Evolutionary conservation across 306 rosid species (phyloP).

Genomic region (Malus asiatica): DNA sequence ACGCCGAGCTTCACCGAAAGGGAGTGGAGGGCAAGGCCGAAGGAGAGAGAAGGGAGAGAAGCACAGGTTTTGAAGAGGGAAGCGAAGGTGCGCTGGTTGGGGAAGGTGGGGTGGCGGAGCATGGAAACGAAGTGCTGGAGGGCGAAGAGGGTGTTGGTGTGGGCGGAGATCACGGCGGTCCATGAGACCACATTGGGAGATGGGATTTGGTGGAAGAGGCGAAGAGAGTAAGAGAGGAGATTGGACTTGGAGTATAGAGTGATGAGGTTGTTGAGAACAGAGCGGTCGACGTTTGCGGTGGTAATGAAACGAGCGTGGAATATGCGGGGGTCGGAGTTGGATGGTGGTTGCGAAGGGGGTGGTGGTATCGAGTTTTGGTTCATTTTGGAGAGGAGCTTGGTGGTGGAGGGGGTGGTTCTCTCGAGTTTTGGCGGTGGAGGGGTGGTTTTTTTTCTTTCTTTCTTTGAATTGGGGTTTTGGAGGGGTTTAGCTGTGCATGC

Average conservation of each 20-base stretch:
- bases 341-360: not conserved
- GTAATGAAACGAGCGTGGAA: conserved; percentile 49
- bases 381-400: not conserved
- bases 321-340: conserved; percentile 47
- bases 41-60: conserved; percentile 35
- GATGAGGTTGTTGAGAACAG: conserved; percentile 48
- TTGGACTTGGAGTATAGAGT: conserved; percentile 48
- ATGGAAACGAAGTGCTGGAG: conserved; percentile 63
- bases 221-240: conserved; percentile 32
- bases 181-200: conserved; percentile 70
- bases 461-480: not conserved
- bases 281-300: conserved; percentile 17
- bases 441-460: too few relatives aligned
- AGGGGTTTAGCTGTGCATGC: not conserved
- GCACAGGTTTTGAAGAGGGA: conserved; percentile 63
- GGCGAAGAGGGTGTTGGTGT: conserved; percentile 42
- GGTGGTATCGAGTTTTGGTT: not conserved
- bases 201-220: conserved; percentile 50
- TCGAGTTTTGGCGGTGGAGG: too few relatives aligned
- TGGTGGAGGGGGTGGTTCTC: too few relatives aligned
- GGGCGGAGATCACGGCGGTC: conserved; percentile 65
- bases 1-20: conserved; percentile 56
- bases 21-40: conserved; percentile 63
- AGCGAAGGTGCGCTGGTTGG: conserved; percentile 75
- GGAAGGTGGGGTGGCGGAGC: conserved; percentile 66